phyloP scores from a whole-genome alignment of 306 rosid species.

The Urtica urens region DNA sequence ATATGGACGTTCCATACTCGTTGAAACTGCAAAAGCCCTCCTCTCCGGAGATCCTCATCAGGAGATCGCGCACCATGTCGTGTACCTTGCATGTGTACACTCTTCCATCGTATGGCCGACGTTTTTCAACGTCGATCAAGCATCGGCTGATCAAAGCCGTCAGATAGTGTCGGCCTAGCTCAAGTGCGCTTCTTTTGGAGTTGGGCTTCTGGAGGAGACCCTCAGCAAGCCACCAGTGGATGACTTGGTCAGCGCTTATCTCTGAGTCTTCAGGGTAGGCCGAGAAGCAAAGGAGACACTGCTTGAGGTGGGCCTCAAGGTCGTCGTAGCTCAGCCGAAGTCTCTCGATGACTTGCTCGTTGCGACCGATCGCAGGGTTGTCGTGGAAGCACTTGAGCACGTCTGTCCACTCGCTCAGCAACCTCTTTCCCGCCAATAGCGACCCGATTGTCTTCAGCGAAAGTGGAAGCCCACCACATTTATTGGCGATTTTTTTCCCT shows the following conservation, averaged over 20 bases:
- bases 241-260: conserved; percentile 9
- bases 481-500: background rate
- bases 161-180: conserved; percentile 9
- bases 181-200: background rate
- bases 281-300: conserved; percentile 8
- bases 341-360: background rate
- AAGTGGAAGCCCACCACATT: conserved; percentile 14
- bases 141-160: background rate
- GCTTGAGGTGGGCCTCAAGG: conserved; percentile 7
- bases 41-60: conserved; percentile 3
- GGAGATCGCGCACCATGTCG: conserved; percentile 11
- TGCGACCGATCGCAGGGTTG: background rate
- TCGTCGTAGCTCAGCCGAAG: conserved; percentile 10
- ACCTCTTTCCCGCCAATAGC: background rate
- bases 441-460: conserved; percentile 16
- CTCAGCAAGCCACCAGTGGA: conserved; percentile 19
- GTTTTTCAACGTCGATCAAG: conserved; percentile 5
- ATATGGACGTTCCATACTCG: background rate
- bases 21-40: conserved; percentile 9
- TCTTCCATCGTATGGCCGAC: conserved; percentile 9
- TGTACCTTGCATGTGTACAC: conserved; percentile 13
- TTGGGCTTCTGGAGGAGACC: background rate
- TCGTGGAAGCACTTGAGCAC: background rate
- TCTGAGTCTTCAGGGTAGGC: conserved; percentile 8
- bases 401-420: background rate